Conservation (phyloP, 1,284 basidiomycete genomes). For the Leccinum subatratum region DNA sequence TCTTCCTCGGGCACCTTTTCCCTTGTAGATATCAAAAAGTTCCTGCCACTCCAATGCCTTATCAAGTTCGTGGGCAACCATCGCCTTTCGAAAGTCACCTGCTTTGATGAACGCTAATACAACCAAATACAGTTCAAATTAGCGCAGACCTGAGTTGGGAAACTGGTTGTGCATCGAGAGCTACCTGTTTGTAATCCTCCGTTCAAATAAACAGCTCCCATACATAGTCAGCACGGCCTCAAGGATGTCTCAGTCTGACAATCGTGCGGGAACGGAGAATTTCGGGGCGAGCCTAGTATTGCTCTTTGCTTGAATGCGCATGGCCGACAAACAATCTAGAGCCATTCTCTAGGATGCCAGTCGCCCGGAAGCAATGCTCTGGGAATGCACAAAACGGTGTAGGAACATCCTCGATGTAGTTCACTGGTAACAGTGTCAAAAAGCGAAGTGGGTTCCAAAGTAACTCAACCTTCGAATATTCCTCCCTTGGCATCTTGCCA, state of each 20-base stretch:
- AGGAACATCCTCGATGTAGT: slow-evolving; percentile 19
- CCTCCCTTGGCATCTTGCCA: slow-evolving; percentile 54
- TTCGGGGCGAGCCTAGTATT: slow-evolving; percentile 51
- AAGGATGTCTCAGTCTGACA: slow-evolving; percentile 8
- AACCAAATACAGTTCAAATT: slow-evolving; percentile 12
- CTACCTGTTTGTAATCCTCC: slow-evolving; percentile 83
- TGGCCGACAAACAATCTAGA: slow-evolving; percentile 60
- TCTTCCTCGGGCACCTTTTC: slow-evolving; percentile 46
- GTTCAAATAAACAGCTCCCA: slow-evolving; percentile 85
- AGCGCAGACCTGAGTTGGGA: not conserved
- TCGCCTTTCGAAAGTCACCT: slow-evolving; percentile 60
- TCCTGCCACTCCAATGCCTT: slow-evolving; percentile 86
- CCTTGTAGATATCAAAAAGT: slow-evolving; percentile 69
- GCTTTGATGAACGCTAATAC: slow-evolving; percentile 70
- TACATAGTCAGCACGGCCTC: slow-evolving; percentile 71
- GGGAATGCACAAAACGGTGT: slow-evolving; percentile 45
- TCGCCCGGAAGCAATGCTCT: slow-evolving; percentile 53
- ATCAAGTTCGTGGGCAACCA: slow-evolving; percentile 83
- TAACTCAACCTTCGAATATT: slow-evolving; percentile 46
- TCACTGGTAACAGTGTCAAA: slow-evolving; percentile 19
- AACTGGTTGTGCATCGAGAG: slow-evolving; percentile 50
- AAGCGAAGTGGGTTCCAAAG: not conserved
- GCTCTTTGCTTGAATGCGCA: slow-evolving; percentile 57
- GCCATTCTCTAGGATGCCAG: slow-evolving; percentile 27
- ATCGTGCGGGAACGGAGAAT: slow-evolving; percentile 2